Percentiles rank a stretch among this genome's conserved stretches.
phyloP scores from a whole-genome alignment of 805 yeast species.

The Cyberlindnera saturnus region DNA sequence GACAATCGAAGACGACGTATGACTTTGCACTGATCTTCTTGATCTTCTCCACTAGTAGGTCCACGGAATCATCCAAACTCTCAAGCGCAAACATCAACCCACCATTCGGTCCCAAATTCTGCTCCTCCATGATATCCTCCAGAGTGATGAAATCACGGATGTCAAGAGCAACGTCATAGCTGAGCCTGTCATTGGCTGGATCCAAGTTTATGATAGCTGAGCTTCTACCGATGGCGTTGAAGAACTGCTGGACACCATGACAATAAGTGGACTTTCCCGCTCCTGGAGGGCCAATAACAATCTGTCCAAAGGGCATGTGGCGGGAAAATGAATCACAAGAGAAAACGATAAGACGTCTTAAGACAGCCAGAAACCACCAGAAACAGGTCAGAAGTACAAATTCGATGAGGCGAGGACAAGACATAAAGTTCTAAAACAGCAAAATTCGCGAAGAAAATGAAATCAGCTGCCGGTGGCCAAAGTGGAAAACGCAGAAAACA shows the following conservation, averaged over 20 bases:
- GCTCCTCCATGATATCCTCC: conserved; percentile 72
- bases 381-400: too few species aligned
- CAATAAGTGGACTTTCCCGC: conserved; percentile 96
- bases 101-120: conserved; percentile 78
- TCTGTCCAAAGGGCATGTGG: conserved; percentile 59
- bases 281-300: conserved; percentile 97
- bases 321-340: too few species aligned
- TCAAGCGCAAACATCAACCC: conserved; percentile 89
- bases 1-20: conserved; percentile 80
- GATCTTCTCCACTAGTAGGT: conserved; percentile 52
- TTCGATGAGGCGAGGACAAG: too few species aligned
- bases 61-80: conserved; percentile 47
- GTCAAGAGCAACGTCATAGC: conserved; percentile 71
- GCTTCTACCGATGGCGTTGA: conserved; percentile 90
- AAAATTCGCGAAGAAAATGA: too few species aligned
- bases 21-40: conserved; percentile 50
- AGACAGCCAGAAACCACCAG: too few species aligned
- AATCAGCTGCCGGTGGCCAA: too few species aligned
- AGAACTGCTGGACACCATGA: conserved; percentile 85
- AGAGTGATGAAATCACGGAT: conserved; percentile 70
- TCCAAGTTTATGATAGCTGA: conserved; percentile 83
- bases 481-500: too few species aligned
- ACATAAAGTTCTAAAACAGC: too few species aligned
- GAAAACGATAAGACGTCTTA: too few species aligned
- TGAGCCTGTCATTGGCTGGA: conserved; percentile 76